Evolutionary conservation across 495 filamentous ascomycete species (phyloP).

Genomic region (Xylaria bambusicola): DNA sequence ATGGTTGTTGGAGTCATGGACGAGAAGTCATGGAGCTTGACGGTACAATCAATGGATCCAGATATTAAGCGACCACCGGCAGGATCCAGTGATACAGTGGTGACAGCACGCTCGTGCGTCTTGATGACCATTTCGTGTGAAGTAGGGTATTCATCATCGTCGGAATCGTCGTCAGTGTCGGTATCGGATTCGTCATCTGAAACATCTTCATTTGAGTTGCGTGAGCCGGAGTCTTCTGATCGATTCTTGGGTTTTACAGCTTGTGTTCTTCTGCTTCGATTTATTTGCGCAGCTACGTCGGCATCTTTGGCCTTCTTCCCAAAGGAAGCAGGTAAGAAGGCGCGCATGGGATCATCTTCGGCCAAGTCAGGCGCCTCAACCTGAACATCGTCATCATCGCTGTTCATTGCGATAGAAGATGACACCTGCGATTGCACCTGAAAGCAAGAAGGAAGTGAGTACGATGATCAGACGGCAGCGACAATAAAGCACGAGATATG

Average conservation of each 20-base stretch:
- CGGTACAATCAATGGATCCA: slow-evolving; percentile 83
- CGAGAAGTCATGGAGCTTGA: slow-evolving; percentile 93
- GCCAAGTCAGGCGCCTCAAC: slow-evolving; percentile 52
- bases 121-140: slow-evolving; percentile 92
- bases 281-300: slow-evolving; percentile 77
- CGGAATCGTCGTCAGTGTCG: slow-evolving; percentile 66
- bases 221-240: slow-evolving; percentile 34
- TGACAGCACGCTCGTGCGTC: slow-evolving; percentile 88
- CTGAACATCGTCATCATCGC: slow-evolving; percentile 66
- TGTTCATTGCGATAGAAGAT: slow-evolving; percentile 42
- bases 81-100: slow-evolving; percentile 78
- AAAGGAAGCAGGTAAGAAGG: slow-evolving; percentile 81
- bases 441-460: too few relatives aligned
- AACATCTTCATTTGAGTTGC: slow-evolving; percentile 53
- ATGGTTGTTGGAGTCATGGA: slow-evolving; percentile 94
- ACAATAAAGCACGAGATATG: too few relatives aligned
- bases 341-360: slow-evolving; percentile 75
- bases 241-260: slow-evolving; percentile 24
- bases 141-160: slow-evolving; percentile 88
- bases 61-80: slow-evolving; percentile 83
- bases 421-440: too few relatives aligned
- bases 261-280: slow-evolving; percentile 65
- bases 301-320: slow-evolving; percentile 76
- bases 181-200: slow-evolving; percentile 60
- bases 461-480: too few relatives aligned